Percentiles rank a stretch among this genome's conserved stretches.
Conservation (phyloP, 164 flowering plant species). For the Dillenia suffruticosa region DNA sequence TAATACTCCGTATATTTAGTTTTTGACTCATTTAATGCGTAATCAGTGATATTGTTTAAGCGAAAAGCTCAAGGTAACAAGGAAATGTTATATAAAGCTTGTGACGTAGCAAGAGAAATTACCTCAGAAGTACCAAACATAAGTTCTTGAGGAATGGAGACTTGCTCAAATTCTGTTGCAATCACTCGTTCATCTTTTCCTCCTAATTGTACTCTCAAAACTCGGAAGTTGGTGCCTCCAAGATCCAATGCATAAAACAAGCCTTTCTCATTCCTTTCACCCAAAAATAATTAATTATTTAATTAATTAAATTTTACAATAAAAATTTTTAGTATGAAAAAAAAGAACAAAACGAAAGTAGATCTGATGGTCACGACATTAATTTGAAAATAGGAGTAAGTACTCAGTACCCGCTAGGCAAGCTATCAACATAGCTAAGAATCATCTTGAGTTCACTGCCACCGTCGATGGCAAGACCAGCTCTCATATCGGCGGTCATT, state of each 20-base stretch:
- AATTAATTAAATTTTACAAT: background rate
- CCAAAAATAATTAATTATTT: background rate
- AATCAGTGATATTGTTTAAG: background rate
- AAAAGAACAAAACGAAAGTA: background rate
- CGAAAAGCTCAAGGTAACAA: background rate
- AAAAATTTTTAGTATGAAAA: background rate
- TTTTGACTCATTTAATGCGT: no score
- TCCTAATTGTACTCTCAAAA: slow-evolving; percentile 76
- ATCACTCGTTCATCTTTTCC: slow-evolving; percentile 63
- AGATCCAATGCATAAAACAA: slow-evolving; percentile 89
- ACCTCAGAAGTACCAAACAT: slow-evolving; percentile 91
- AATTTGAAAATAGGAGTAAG: background rate
- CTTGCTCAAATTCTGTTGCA: slow-evolving; percentile 72
- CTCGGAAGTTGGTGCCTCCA: slow-evolving; percentile 93
- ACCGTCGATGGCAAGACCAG: slow-evolving; percentile 76
- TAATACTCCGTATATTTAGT: no score
- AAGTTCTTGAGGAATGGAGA: slow-evolving; percentile 70
- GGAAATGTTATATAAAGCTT: background rate
- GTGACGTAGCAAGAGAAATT: background rate
- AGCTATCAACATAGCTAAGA: slow-evolving; percentile 58
- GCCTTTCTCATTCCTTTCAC: slow-evolving; percentile 75
- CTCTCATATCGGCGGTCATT: slow-evolving; percentile 76
- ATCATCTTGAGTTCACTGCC: slow-evolving; percentile 83
- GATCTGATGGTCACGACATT: background rate
- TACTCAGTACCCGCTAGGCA: slow-evolving; percentile 65